phyloP scores from a whole-genome alignment of 164 flowering plant genomes.

The Sedum album region DNA sequence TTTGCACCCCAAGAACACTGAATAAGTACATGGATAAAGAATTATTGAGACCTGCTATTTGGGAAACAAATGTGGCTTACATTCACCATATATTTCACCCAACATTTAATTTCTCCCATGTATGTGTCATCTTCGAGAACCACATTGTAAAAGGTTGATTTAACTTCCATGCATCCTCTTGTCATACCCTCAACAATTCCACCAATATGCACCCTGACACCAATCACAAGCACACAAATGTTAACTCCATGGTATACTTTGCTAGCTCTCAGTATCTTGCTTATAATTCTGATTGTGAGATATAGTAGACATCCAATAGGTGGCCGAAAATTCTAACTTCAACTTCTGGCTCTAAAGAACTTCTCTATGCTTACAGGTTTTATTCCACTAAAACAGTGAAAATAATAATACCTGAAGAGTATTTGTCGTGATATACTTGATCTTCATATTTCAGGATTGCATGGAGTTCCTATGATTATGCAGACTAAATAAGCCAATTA shows the following conservation, averaged over 20 bases:
- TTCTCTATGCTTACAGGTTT: conserved; percentile 36
- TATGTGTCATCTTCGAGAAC: conserved; percentile 76
- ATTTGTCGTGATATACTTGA: conserved; percentile 40
- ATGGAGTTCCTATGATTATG: conserved; percentile 43
- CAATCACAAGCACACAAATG: conserved; percentile 2
- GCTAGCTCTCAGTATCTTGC: conserved; percentile 23
- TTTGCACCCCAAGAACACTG: neutral
- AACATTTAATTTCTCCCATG: conserved; percentile 60
- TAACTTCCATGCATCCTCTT: conserved; percentile 41
- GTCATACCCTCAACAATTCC: conserved; percentile 60
- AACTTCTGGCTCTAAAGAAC: conserved; percentile 69
- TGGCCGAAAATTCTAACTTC: conserved; percentile 27
- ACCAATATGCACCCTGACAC: conserved; percentile 53
- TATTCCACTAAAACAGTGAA: too few species aligned
- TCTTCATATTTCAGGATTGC: conserved; percentile 48
- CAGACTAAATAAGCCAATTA: neutral
- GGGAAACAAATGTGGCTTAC: conserved; percentile 25
- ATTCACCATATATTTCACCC: conserved; percentile 45
- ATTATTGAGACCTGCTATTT: neutral
- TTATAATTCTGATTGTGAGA: conserved; percentile 56
- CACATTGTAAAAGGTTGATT: conserved; percentile 56
- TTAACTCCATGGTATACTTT: conserved; percentile 15
- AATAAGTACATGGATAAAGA: neutral
- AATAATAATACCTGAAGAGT: conserved; percentile 30
- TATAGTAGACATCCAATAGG: conserved; percentile 31